phyloP scores from a whole-genome alignment of 768 basidiomycete genomes.

The Strobilomyces confusus region DNA sequence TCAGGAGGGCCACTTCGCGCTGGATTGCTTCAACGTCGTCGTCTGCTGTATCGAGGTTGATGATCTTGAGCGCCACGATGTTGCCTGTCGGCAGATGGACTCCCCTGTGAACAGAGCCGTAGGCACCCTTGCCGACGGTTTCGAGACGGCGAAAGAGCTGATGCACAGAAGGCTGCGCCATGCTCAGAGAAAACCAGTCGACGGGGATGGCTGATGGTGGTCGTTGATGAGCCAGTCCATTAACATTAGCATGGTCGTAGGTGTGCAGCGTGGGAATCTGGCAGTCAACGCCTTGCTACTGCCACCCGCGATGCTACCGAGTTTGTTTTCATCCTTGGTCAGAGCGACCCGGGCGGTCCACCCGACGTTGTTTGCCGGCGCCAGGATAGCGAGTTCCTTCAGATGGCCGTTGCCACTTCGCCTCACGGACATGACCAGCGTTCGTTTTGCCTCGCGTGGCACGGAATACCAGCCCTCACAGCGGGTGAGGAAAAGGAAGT shows the following conservation, averaged over 20 bases:
- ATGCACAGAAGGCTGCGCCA: constrained; percentile 61
- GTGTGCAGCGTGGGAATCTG: constrained; percentile 17
- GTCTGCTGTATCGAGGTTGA: constrained; percentile 94
- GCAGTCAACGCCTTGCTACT: neutral
- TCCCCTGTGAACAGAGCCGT: constrained; percentile 94
- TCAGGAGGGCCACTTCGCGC: constrained; percentile 88
- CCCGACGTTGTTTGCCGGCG: constrained; percentile 12
- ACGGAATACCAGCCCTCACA: constrained; percentile 98
- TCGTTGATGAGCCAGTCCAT: neutral
- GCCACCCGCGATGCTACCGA: constrained; percentile 10
- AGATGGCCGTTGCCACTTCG: constrained; percentile 21
- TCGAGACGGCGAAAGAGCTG: constrained; percentile 83
- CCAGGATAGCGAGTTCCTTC: constrained; percentile 15
- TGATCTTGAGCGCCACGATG: constrained; percentile 95
- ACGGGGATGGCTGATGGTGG: neutral
- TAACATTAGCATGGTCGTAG: neutral
- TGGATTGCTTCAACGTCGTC: constrained; percentile 98
- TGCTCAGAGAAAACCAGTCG: constrained; percentile 10
- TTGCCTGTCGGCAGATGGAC: constrained; percentile 80
- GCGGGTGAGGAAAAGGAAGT: constrained; percentile 86
- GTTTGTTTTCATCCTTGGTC: constrained; percentile 19
- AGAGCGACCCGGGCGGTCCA: constrained; percentile 23
- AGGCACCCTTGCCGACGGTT: constrained; percentile 93
- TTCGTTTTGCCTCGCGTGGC: constrained; percentile 66
- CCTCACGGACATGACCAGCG: constrained; percentile 15